Evolutionary conservation across 139 green algal species (phyloP), one percentile per base, ranked within the genome.

Genomic region (Ulvella scutata): DNA sequence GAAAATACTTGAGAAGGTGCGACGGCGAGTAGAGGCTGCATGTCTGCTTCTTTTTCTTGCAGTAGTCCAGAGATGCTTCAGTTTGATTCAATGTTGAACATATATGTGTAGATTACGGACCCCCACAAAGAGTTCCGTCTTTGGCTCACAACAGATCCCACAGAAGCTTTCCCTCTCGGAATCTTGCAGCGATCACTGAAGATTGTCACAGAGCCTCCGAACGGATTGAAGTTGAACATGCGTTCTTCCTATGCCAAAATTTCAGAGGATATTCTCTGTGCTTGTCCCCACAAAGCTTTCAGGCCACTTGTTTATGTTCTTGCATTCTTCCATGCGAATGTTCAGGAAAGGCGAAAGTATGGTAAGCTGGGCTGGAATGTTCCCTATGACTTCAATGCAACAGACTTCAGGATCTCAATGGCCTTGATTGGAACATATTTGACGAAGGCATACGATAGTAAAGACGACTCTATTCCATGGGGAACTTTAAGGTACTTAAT

Each of bases 341-440:
- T 96, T 73, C 88, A 92, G 79, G 91, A 96, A 82, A 82, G 91
- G 2, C 81, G 91, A 67, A 96, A 96, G 85, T 96, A 95, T 75
- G 89, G 91, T 74, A 95, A 94, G 82, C 84, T 96, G 43, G 91
- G 91, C 17, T 95, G 89, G 91, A 96, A 96, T 75, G 89, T 96
- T 61, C 81, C 89, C 4, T 95, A 95, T 75, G 91, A 96, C 83
- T 96, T 96, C 85, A 96, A 94, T 80, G 91, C 95, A 77, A 96
- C 91, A 26, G 91, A 96, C 82, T 93, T 94, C 82, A 80, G 91
- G 38, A 96, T 96, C 81, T 90, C 82, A 74, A 87, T 93, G 79
- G 83, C 86, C 3, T 82, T 96, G 61, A 90, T 95, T 74, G 80
- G 77, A 39, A 93, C 90, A 10, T 96, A 95, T 81, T 82, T 93